phyloP scores from a whole-genome alignment of 441 rosid species.

The Syzygium syzygioides region DNA sequence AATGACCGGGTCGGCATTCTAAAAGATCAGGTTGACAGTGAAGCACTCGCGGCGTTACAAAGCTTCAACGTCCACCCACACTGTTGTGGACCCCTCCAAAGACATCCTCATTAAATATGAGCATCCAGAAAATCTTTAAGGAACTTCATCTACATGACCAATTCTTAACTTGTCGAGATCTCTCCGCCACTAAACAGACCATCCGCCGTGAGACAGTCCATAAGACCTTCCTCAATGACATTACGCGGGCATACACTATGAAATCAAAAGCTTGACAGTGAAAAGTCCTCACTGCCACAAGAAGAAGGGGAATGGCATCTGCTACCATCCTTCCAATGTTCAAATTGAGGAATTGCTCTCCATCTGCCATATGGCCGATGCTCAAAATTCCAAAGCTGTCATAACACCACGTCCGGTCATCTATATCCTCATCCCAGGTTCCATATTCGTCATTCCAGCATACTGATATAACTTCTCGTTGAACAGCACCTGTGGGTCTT shows the following conservation, averaged over 20 bases:
- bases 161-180: neutral
- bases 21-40: neutral
- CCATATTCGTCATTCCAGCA: constrained; percentile 58
- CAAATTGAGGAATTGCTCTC: neutral
- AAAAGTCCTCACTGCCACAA: neutral
- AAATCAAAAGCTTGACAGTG: neutral
- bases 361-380: neutral
- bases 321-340: neutral
- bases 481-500: constrained; percentile 76
- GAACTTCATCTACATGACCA: neutral
- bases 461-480: constrained; percentile 52
- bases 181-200: neutral
- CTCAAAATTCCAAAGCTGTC: neutral
- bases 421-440: constrained; percentile 2
- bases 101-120: neutral
- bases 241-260: neutral
- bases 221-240: neutral
- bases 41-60: neutral
- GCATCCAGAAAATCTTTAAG: neutral
- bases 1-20: neutral
- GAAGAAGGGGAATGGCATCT: neutral
- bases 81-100: neutral
- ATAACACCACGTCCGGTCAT: neutral
- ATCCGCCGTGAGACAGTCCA: neutral
- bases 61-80: neutral